phyloP scores from a whole-genome alignment of 2,329 filamentous ascomycete genomes.

The Gaeumannomyces tritici region DNA sequence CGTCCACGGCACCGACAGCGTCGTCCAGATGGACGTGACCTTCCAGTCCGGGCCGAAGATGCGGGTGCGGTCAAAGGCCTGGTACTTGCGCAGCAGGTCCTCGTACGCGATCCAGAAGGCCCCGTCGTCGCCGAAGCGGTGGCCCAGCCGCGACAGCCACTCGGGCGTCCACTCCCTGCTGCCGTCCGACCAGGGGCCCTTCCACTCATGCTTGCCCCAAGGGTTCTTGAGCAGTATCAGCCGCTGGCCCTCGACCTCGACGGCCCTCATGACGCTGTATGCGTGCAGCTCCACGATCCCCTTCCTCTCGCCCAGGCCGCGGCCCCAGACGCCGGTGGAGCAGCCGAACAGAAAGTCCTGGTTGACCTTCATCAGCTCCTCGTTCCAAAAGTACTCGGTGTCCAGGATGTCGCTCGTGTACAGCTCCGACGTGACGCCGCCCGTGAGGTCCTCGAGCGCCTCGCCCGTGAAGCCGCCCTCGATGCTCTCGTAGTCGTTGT shows the following conservation, averaged over 20 bases:
- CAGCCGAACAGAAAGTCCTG: slow-evolving; percentile 72
- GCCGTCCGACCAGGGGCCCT: slow-evolving; percentile 49
- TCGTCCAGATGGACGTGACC: slow-evolving; percentile 50
- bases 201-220: slow-evolving; percentile 54
- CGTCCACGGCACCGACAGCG: slow-evolving; percentile 53
- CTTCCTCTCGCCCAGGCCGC: slow-evolving; percentile 49
- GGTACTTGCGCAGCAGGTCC: slow-evolving; percentile 53
- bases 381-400: slow-evolving; percentile 73
- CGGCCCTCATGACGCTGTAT: slow-evolving; percentile 51
- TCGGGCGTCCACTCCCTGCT: slow-evolving; percentile 53
- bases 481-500: slow-evolving; percentile 64
- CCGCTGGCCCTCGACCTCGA: slow-evolving; percentile 36
- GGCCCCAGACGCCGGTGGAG: slow-evolving; percentile 52
- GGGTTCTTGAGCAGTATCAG: slow-evolving; percentile 44
- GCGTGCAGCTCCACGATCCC: slow-evolving; percentile 50
- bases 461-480: slow-evolving; percentile 53
- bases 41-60: slow-evolving; percentile 53
- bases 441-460: slow-evolving; percentile 45
- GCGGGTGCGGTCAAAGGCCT: slow-evolving; percentile 50
- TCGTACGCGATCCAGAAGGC: slow-evolving; percentile 57
- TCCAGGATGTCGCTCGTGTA: slow-evolving; percentile 64
- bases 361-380: slow-evolving; percentile 73
- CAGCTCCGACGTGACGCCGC: slow-evolving; percentile 61
- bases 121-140: slow-evolving; percentile 51
- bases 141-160: slow-evolving; percentile 45